phyloP scores from a whole-genome alignment of 2,329 filamentous ascomycete species.

The Fusarium equiseti region DNA sequence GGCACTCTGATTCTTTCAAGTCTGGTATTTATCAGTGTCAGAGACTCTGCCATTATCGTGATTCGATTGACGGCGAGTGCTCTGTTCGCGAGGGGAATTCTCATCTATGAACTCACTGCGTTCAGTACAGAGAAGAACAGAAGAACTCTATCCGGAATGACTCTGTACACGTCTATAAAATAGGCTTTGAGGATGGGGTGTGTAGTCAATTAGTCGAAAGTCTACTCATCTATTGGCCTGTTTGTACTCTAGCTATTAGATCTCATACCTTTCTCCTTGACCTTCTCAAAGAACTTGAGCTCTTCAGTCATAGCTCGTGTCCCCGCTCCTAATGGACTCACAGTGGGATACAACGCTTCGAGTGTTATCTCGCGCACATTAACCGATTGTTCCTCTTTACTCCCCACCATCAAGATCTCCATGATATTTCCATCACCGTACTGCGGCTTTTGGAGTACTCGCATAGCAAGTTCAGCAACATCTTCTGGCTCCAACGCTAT shows the following conservation, averaged over 20 bases:
- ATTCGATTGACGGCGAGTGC: constrained; percentile 25
- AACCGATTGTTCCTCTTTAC: constrained; percentile 6
- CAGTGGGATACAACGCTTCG: constrained; percentile 11
- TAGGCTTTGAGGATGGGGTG: too few species aligned
- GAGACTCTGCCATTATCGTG: constrained; percentile 28
- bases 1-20: constrained; percentile 33
- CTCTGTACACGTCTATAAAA: not conserved
- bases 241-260: not conserved
- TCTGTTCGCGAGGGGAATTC: constrained; percentile 16
- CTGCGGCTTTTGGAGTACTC: constrained; percentile 12
- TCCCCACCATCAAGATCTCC: constrained; percentile 24
- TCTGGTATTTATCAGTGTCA: constrained; percentile 32
- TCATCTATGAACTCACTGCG: constrained; percentile 29
- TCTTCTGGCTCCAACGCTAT: constrained; percentile 10
- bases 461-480: constrained; percentile 8
- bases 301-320: not conserved
- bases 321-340: not conserved
- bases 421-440: constrained; percentile 34
- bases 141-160: not conserved
- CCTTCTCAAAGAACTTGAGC: not conserved
- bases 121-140: constrained; percentile 8
- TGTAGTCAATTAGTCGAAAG: too few species aligned
- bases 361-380: constrained; percentile 7
- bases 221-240: too few species aligned
- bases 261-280: not conserved